Percentiles rank a stretch among this genome's conserved stretches.
These are phyloP conservation scores for Multifurca ochricompacta DNA, from an alignment of 768 basidiomycete genomes.

Conservation along the genomic window DNA sequence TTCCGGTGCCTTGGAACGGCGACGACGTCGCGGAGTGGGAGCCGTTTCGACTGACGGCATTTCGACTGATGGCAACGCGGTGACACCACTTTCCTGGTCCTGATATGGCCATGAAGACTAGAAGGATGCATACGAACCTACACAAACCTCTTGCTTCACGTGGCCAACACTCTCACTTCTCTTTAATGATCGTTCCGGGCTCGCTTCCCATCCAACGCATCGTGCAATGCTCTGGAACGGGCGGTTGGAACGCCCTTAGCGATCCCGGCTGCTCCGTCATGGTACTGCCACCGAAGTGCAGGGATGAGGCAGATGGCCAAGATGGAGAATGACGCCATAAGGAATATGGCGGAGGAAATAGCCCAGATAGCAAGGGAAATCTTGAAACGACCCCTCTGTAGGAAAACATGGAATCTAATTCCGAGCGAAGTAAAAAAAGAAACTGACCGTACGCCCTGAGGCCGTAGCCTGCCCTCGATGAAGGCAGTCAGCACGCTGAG, in stretches of 20 bases:
- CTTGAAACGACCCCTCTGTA: slow-evolving; percentile 60
- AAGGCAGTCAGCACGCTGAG: slow-evolving; percentile 57
- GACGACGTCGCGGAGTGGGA: slow-evolving; percentile 10
- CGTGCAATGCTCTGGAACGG: slow-evolving; percentile 3
- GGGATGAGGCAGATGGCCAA: slow-evolving; percentile 29
- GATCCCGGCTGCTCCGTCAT: neutral
- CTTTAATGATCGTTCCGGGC: slow-evolving; percentile 18
- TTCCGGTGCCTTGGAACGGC: slow-evolving; percentile 14
- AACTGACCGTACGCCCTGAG: slow-evolving; percentile 61
- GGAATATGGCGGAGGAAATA: slow-evolving; percentile 30
- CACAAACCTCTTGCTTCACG: slow-evolving; percentile 11
- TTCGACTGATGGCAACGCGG: slow-evolving; percentile 8
- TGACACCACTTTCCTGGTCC: slow-evolving; percentile 10
- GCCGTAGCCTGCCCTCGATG: slow-evolving; percentile 53
- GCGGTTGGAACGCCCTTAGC: neutral
- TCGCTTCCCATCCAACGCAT: slow-evolving; percentile 5
- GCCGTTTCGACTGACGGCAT: slow-evolving; percentile 8
- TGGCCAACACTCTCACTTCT: slow-evolving; percentile 11
- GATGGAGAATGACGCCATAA: slow-evolving; percentile 29
- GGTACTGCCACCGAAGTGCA: slow-evolving; percentile 26
- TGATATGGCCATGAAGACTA: neutral
- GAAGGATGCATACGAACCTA: neutral
- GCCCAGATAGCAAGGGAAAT: slow-evolving; percentile 56
- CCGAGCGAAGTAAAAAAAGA: neutral
- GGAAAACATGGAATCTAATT: slow-evolving; percentile 3